Conservation (phyloP, 1,284 basidiomycete species). For the Peniophora sp. region DNA sequence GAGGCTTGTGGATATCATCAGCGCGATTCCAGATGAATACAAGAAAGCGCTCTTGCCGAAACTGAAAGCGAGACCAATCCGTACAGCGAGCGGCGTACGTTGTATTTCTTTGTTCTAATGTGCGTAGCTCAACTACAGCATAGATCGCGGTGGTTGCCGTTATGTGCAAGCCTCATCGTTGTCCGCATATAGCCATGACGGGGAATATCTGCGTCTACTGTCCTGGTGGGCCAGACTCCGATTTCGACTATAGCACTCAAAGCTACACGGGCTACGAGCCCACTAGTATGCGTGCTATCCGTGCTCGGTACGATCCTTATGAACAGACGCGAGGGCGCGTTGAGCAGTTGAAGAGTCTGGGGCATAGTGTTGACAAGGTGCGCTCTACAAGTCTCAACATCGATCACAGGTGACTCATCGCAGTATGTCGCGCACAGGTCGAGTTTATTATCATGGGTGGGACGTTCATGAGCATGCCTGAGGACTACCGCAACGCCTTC, state of each 20-base stretch:
- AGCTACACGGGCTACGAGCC: constrained; percentile 97
- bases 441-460: constrained; percentile 99
- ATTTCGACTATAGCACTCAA: constrained; percentile 99
- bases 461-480: constrained; percentile 99
- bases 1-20: constrained; percentile 94
- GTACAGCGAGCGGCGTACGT: constrained; percentile 91
- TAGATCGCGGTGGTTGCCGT: constrained; percentile 98
- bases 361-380: constrained; percentile 97
- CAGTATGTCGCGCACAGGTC: constrained; percentile 41
- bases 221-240: constrained; percentile 97
- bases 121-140: too few species aligned
- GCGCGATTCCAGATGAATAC: constrained; percentile 96
- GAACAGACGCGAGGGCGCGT: constrained; percentile 95
- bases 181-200: constrained; percentile 99
- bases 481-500: constrained; percentile 91
- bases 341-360: constrained; percentile 90
- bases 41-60: constrained; percentile 89
- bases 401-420: background rate
- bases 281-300: constrained; percentile 98
- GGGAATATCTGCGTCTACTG: constrained; percentile 99
- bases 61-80: constrained; percentile 88
- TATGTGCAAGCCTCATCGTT: constrained; percentile 99
- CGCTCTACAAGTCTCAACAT: constrained; percentile 8
- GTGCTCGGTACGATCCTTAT: constrained; percentile 97
- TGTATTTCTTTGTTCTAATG: background rate